Base-by-base conservation (phyloP, 2,329 filamentous ascomycete species). In the Cadophora malorum region DNA sequence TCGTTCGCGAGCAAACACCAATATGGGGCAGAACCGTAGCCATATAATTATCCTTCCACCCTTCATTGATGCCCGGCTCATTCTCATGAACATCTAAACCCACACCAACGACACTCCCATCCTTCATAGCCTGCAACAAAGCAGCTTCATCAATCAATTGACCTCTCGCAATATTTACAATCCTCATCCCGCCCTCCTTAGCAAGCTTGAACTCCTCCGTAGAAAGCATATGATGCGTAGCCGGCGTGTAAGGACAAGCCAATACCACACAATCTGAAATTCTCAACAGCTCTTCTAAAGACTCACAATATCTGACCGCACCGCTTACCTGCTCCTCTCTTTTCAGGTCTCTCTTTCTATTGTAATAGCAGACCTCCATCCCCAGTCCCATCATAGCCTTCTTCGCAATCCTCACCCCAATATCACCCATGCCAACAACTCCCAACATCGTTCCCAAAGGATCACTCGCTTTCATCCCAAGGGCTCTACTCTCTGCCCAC, bases 121-220 rank as follows among this genome's bases (percentile, higher is more conserved):
- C 63, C n/a, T 78, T 72, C 63, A 81, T 71, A 4, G 79, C 79
- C 2, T 75, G 70, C 0, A 79, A 70, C 55, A 80, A 65, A 1
- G 78, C 78, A 19, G 74, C 71, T 68, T 81, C 79, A 65, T 78
- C 73, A 3, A 81, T 75, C 9, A 79, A 69, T 21, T 74, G 72
- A 19, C 79, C 79, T 21, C 79, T 69, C 2, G 78, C 76, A 53
- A 79, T 78, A 64, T 80, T 80, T 3, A 79, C 76, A 65, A 80
- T 72, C 25, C 78, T 31, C 64, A 79, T 67, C 60, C 74, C 70
- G 69, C 77, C 71, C 61, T 74, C 66, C 63, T 69, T 74, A 59
- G 74, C 68, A 61, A 65, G 28, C 1, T 64, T 67, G 14, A 78
- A 68, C 63, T 74, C 65, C 56, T 50, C 25, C 6, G 41, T 55